Conservation (phyloP, 2,329 filamentous ascomycete genomes). For the Lizonia empirigonia region DNA sequence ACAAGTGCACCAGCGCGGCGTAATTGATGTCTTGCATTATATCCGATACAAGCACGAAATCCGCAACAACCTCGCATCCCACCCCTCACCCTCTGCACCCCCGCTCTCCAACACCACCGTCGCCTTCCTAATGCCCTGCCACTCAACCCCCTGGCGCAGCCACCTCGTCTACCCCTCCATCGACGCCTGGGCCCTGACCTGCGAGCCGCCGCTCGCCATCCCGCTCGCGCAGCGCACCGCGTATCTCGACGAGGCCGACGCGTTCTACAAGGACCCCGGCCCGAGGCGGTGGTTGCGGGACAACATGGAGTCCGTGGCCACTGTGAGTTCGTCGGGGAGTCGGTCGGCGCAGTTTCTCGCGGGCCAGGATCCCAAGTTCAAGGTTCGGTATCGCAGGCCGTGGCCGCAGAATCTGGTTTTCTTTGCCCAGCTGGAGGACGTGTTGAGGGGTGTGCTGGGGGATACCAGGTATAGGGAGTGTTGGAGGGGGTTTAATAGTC, state of each 20-base stretch:
- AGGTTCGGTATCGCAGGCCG: constrained; percentile 22
- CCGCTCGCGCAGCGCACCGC: constrained; percentile 63
- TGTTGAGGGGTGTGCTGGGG: constrained; percentile 52
- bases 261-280: constrained; percentile 75
- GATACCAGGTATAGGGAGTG: constrained; percentile 61
- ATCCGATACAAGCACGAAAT: constrained; percentile 75
- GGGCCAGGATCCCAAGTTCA: constrained; percentile 29
- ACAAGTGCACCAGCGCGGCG: constrained; percentile 76
- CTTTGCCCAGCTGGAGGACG: constrained; percentile 63
- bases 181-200: constrained; percentile 82
- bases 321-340: constrained; percentile 25
- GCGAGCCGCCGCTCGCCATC: constrained; percentile 82
- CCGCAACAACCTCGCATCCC: constrained; percentile 30
- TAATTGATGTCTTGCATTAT: constrained; percentile 74
- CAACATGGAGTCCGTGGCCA: constrained; percentile 49
- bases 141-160: constrained; percentile 93
- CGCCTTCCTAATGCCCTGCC: constrained; percentile 92
- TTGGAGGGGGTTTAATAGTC: constrained; percentile 65
- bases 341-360: constrained; percentile 34
- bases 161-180: constrained; percentile 79
- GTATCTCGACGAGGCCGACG: constrained; percentile 89
- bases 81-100: constrained; percentile 55
- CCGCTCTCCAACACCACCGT: constrained; percentile 53
- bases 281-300: constrained; percentile 47
- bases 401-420: constrained; percentile 59